Evolutionary conservation across 1,284 basidiomycete genomes (phyloP), one percentile per base, ranked within the genome.

Genomic region (Trichosporon ovoides): DNA sequence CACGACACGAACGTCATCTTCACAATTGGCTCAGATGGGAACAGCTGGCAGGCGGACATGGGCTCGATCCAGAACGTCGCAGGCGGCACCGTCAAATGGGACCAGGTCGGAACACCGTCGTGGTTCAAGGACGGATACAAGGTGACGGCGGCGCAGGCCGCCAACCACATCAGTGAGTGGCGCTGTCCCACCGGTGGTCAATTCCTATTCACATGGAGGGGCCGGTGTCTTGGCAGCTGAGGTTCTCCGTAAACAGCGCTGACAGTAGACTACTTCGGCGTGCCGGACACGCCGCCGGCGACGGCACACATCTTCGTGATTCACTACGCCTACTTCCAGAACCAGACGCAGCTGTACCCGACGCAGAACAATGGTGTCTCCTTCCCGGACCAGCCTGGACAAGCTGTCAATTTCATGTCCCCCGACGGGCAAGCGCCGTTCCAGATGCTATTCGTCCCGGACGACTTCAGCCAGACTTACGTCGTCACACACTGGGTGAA

Each of bases 1-100:
- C 90, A 92, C 67, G 90, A 93, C 76, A 93, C 90, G 54, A 91
- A 91, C 62, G 83, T 86, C 60, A 85, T 92, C 78, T 91, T 73
- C 70, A 70, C 75, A 19, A 63, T 75, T 34, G 57, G 60, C 43
- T 60, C 48, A 34, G 64, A 54, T 2, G 64, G 69, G 16, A 40
- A 53, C n/a, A 53, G 61, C 38, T 90, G 80, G 70, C 82, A 81
- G 61, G 80, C 91, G 36, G 82, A 90, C 72, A 83, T 93, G 81
- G 80, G 78, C 18, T 66, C 75, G 7, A 78, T 88, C 57, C 69
- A 65, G 10, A 85, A 80, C 46, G 72, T 83, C 3, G 89, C 88
- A 1, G 81, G 80, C 50, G 77, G 78, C 7, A 70, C 86, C 0
- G 62, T 87, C 12, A 65, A 80, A 0, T 93, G 91, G 91, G 71